phyloP scores from a whole-genome alignment of 202 grass and related monocot species.

The Digitaria exilis region DNA sequence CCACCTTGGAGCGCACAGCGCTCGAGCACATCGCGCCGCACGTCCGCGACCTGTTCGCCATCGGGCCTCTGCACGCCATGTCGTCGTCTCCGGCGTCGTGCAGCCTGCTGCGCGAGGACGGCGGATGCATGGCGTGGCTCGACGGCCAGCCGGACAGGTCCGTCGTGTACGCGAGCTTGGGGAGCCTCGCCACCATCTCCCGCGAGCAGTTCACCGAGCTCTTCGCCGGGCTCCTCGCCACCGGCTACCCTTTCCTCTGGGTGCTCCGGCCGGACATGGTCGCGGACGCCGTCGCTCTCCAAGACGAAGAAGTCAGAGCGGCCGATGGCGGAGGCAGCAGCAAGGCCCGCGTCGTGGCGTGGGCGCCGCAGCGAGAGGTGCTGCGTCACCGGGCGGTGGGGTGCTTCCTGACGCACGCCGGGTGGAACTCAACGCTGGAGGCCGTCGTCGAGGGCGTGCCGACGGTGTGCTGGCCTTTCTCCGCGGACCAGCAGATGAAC shows the following conservation, averaged over 20 bases:
- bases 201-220: conserved; percentile 34
- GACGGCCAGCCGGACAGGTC: conserved; percentile 45
- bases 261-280: conserved; percentile 38
- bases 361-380: not conserved
- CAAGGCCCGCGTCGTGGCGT: not conserved
- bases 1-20: conserved; percentile 30
- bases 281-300: not conserved
- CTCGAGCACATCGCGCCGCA: conserved; percentile 26
- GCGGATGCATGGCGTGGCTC: conserved; percentile 47
- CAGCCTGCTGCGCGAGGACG: conserved; percentile 53
- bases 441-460: not conserved
- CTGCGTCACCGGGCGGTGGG: not conserved
- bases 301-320: not conserved
- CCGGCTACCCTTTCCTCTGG: conserved; percentile 25
- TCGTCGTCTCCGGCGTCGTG: not conserved
- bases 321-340: not conserved
- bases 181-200: conserved; percentile 42
- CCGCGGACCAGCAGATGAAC: not conserved
- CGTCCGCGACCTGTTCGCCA: conserved; percentile 6
- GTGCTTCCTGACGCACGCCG: not conserved
- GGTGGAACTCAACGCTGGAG: not conserved
- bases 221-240: conserved; percentile 31
- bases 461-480: not conserved
- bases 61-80: not conserved
- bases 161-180: conserved; percentile 59